phyloP scores from a whole-genome alignment of 225 moss, liverwort and hornwort species.

The Marchantia polymorpha region DNA sequence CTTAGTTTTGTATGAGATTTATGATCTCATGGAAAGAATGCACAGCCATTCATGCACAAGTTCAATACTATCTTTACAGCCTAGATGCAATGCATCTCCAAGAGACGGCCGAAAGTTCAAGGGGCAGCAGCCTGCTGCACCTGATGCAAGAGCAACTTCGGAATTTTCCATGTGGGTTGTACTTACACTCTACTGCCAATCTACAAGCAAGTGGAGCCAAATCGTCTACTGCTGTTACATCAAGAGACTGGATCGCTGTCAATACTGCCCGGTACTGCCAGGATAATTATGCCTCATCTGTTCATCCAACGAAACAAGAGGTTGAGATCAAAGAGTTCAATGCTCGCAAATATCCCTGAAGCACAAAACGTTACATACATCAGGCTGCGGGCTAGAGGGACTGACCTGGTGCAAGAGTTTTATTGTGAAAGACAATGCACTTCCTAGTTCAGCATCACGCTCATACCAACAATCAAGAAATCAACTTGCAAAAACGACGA shows the following conservation, averaged over 20 bases:
- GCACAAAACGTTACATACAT: neutral
- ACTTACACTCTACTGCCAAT: constrained; percentile 2
- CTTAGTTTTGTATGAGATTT: neutral
- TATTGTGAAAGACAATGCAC: neutral
- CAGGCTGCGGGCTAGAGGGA: neutral
- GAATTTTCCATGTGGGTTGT: neutral
- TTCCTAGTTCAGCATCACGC: too few species aligned
- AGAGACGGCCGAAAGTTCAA: constrained; percentile 6
- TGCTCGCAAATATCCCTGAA: neutral
- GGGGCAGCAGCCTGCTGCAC: neutral
- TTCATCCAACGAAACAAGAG: neutral
- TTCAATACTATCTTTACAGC: constrained; percentile 11
- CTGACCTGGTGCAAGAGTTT: neutral
- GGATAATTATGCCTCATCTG: neutral
- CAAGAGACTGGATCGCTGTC: neutral
- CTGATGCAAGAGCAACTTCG: constrained; percentile 3
- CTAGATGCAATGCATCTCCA: constrained; percentile 4
- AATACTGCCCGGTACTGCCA: neutral
- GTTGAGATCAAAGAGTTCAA: neutral
- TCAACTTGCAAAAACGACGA: too few species aligned
- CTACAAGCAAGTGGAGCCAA: neutral
- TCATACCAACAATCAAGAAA: too few species aligned
- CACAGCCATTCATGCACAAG: constrained; percentile 6
- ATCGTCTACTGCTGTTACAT: neutral
- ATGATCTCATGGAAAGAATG: neutral